Evolutionary conservation across 2,329 filamentous ascomycete genomes (phyloP).

Genomic region (Mycocentrospora acerina): DNA sequence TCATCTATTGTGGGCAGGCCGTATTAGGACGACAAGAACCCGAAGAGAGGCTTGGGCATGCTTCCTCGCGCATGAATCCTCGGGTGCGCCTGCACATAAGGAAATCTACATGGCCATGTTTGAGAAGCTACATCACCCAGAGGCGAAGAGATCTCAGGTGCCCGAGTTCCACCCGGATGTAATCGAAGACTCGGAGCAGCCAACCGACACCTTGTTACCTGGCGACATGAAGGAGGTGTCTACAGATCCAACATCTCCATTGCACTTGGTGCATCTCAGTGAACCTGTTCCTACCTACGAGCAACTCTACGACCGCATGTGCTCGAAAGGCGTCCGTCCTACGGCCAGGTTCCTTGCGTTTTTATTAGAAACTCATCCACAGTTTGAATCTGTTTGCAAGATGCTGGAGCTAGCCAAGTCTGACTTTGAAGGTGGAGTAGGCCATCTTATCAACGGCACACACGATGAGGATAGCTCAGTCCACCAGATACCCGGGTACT

Average conservation of each 20-base stretch:
- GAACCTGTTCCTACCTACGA: slow-evolving; percentile 60
- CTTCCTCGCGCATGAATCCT: slow-evolving; percentile 58
- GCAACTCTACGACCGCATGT: slow-evolving; percentile 63
- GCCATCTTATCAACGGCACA: slow-evolving; percentile 22
- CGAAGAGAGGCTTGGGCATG: slow-evolving; percentile 66
- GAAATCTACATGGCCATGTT: slow-evolving; percentile 59
- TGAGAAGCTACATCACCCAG: slow-evolving; percentile 53
- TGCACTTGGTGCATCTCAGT: slow-evolving; percentile 67
- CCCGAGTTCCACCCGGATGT: slow-evolving; percentile 6
- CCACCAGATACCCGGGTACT: slow-evolving; percentile 21
- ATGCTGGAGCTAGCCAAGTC: slow-evolving; percentile 20
- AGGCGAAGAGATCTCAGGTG: slow-evolving; percentile 7
- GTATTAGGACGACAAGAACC: slow-evolving; percentile 61
- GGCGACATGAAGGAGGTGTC: slow-evolving; percentile 62
- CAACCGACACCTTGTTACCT: slow-evolving; percentile 45
- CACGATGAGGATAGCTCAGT: slow-evolving; percentile 8
- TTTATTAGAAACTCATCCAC: slow-evolving; percentile 50
- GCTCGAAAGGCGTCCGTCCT: slow-evolving; percentile 51
- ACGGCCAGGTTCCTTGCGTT: slow-evolving; percentile 55
- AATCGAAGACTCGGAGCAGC: slow-evolving; percentile 2
- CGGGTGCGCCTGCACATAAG: slow-evolving; percentile 37
- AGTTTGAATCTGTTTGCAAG: slow-evolving; percentile 20
- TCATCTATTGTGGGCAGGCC: slow-evolving; percentile 55
- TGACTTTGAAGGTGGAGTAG: slow-evolving; percentile 22
- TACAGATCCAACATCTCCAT: slow-evolving; percentile 58